Base-by-base conservation (phyloP, 1,284 basidiomycete species). In the Tranzscheliella williamsii region DNA sequence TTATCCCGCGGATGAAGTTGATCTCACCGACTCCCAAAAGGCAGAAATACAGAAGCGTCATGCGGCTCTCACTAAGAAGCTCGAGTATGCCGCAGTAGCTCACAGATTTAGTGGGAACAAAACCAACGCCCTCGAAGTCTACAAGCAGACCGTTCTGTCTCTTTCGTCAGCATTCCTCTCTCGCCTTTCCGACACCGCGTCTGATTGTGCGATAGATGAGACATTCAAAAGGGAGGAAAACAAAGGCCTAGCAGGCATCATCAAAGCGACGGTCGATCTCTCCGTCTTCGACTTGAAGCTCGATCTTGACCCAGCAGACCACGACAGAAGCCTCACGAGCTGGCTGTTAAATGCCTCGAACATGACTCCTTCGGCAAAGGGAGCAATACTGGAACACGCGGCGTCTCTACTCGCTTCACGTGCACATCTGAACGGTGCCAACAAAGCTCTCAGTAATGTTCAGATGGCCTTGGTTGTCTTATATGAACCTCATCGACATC, bases 301-400 rank as follows among this genome's bases (percentile, higher is more conserved):
- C 12, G 50, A 65, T 6, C 37, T 57, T 24, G 47, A 55, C 23
- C 20, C 35, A 20, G 9, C 45, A 5, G 50, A 57, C 11, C 21
- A 26, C 9, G 24, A 46, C 2, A 40, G 39, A 24, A 55, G 57
- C 42, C 33, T 65, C 12, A 27, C 40, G 11, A n/a, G 22, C 15
- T 46, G 43, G 49, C n/a, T 68, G 17, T 11, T 40, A 2, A 22
- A 33, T 17, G 20, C 41, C 35, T 34, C 23, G 5, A 4, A 24
- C 3, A n/a, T 56, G 20, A 17, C 38, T 8, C 6, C 35, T 0
- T 30, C 48, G 12, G 41, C 50, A 23, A 45, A 54, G 16, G 63
- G 54, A 1, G 53, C 57, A 3, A 41, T 67, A 22, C 49, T 70
- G 20, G 72, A 71, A 40, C 47, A 61, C 5, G 58, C 57, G 9